Base-by-base conservation (phyloP, 2,329 filamentous ascomycete species). In the Xylaria arbuscula region DNA sequence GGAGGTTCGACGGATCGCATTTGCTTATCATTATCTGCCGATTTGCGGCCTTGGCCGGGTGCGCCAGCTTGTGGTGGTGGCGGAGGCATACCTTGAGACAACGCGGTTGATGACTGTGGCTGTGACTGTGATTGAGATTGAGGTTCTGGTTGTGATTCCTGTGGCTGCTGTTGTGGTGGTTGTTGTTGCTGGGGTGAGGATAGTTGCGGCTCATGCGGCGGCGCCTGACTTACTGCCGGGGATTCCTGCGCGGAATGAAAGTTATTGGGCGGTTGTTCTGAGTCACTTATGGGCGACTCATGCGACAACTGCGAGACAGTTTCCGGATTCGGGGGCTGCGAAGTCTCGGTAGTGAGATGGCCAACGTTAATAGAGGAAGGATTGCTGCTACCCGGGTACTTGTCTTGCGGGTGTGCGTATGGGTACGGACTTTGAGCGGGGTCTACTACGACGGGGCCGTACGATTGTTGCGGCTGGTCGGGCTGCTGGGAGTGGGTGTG, bases 271-370 rank as follows among this genome's bases (percentile, higher is more conserved):
- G 74, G 76, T 64, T 81, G 80, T 68, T 87, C 86, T 47, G 81
- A 81, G 70, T 89, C 87, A 50, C 82, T 80, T 19, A 84, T 77
- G 42, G 85, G 85, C 40, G 88, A 89, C 67, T 90, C 89, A 82
- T 87, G 84, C 76, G 89, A 90, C 72, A 88, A 77, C 77, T 90
- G 88, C 7, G 88, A 90, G 45, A 88, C 78, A 5, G 88, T 89
- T 77, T 90, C 88, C 34, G 87, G 80, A 74, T 88, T 89, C 64
- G 81, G 81, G 45, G 79, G 80, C 70, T 83, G 82, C 45, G 80
- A 70, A 56, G 64, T 73, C 58, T 75, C 72, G 38, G 76, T 78
- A 68, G 75, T 73, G 56, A 79, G 73, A 47, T 78, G 76, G 19
- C 71, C 71, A 45, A 66, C 67, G 63, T 78, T 78, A 24, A 74